Conservation (phyloP, 768 basidiomycete genomes). For the Lactarius quietus region DNA sequence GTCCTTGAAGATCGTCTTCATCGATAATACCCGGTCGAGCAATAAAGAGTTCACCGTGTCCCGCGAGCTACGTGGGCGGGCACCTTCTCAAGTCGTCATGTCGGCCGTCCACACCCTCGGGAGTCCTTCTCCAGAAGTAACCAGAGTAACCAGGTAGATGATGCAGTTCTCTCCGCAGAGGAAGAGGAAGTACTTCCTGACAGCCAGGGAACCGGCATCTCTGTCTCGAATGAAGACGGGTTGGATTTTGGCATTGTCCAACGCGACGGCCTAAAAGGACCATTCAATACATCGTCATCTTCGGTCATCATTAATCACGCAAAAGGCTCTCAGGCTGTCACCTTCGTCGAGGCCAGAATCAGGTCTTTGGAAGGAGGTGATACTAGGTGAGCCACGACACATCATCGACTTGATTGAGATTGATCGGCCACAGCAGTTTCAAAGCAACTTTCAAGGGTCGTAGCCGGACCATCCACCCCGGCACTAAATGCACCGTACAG, state of each 20-base stretch:
- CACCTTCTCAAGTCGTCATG: neutral
- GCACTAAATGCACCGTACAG: neutral
- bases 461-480: slow-evolving; percentile 5
- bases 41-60: neutral
- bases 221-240: slow-evolving; percentile 31
- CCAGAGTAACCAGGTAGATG: neutral
- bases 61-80: slow-evolving; percentile 10
- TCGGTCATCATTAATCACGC: slow-evolving; percentile 23
- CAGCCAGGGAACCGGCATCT: slow-evolving; percentile 47
- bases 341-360: slow-evolving; percentile 17
- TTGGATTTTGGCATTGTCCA: slow-evolving; percentile 53
- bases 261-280: slow-evolving; percentile 29
- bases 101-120: neutral
- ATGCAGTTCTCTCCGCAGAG: neutral
- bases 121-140: neutral
- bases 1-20: slow-evolving; percentile 3
- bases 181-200: slow-evolving; percentile 31
- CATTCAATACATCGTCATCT: slow-evolving; percentile 5
- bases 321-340: slow-evolving; percentile 12
- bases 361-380: neutral
- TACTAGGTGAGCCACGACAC: slow-evolving; percentile 6
- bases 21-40: neutral
- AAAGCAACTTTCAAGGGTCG: slow-evolving; percentile 2
- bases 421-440: slow-evolving; percentile 7
- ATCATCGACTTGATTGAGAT: neutral